A percentile compares a stretch with the other conserved stretches of the same genome.
These are phyloP conservation scores for Pythium insidiosum DNA, from an alignment of 352 stramenopile genomes.

Conservation along the genomic window DNA sequence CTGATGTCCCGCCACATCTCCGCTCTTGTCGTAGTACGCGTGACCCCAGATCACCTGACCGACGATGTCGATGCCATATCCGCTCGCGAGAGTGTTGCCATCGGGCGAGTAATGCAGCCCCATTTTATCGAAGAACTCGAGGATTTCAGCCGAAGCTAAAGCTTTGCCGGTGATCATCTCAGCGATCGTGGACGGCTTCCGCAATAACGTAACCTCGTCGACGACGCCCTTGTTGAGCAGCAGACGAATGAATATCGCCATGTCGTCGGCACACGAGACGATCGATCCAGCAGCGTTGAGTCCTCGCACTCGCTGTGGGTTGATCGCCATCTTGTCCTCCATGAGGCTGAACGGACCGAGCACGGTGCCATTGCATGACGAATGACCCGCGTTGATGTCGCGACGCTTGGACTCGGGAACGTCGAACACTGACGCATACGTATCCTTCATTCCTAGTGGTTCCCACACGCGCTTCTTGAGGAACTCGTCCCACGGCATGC, in stretches of 20 bases:
- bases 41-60: conserved; percentile 46
- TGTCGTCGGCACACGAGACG: conserved; percentile 40
- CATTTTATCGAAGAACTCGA: conserved; percentile 24
- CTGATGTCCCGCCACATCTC: conserved; percentile 41
- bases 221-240: too few relatives aligned
- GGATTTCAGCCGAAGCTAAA: conserved; percentile 21
- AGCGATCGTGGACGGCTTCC: conserved; percentile 24
- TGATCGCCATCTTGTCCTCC: conserved; percentile 25
- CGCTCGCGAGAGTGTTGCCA: conserved; percentile 38
- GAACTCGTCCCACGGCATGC: conserved; percentile 39
- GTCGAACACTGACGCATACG: conserved; percentile 22
- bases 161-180: conserved; percentile 61
- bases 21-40: conserved; percentile 62
- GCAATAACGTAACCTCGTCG: conserved; percentile 35
- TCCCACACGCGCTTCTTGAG: conserved; percentile 38
- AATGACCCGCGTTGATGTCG: conserved; percentile 27
- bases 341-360: conserved; percentile 38
- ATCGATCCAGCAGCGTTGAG: conserved; percentile 35
- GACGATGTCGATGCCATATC: conserved; percentile 62
- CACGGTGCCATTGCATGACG: conserved; percentile 30
- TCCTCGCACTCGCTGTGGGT: conserved; percentile 4
- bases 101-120: conserved; percentile 41
- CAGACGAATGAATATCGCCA: too few relatives aligned
- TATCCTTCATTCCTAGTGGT: conserved; percentile 49
- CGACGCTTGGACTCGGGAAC: background rate